Evolutionary conservation across 2,329 filamentous ascomycete species (phyloP).

Genomic region (Ophioceras dolichostomum): DNA sequence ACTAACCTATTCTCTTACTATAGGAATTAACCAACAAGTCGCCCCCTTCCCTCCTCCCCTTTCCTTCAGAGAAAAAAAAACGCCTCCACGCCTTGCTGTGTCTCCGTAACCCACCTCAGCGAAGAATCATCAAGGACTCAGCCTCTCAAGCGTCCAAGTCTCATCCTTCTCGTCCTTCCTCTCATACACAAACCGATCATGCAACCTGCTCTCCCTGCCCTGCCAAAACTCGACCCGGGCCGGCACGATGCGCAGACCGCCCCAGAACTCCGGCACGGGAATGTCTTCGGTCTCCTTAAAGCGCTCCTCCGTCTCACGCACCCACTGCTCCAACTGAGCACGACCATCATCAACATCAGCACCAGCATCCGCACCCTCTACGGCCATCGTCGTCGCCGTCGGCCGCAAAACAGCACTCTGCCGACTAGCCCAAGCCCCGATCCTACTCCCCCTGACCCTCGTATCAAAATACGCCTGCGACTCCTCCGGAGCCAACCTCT

Average conservation of each 20-base stretch:
- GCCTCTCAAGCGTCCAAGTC: slow-evolving; percentile 56
- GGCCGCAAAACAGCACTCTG: slow-evolving; percentile 67
- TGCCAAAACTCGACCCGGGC: slow-evolving; percentile 94
- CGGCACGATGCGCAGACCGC: slow-evolving; percentile 74
- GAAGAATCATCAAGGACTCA: slow-evolving; percentile 50
- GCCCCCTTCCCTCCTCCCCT: no score
- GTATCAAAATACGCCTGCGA: slow-evolving; percentile 58
- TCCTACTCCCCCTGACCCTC: slow-evolving; percentile 62
- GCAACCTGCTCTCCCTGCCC: slow-evolving; percentile 76
- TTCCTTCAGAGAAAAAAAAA: no score
- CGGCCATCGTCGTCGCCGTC: slow-evolving; percentile 12
- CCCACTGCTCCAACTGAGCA: slow-evolving; percentile 62
- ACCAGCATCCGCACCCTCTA: slow-evolving; percentile 10
- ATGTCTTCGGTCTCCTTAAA: slow-evolving; percentile 71
- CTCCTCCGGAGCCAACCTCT: slow-evolving; percentile 56
- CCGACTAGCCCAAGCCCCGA: slow-evolving; percentile 88
- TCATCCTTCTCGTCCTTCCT: slow-evolving; percentile 35
- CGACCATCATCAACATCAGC: slow-evolving; percentile 51
- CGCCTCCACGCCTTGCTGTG: no score
- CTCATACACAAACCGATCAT: slow-evolving; percentile 86
- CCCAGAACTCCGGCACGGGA: slow-evolving; percentile 90
- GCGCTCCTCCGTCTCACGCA: slow-evolving; percentile 60
- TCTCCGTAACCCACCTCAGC: no score
- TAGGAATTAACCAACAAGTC: no score
- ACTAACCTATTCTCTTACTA: no score